Conservation (phyloP, 2,329 filamentous ascomycete species). For the Cladosporium sp. region DNA sequence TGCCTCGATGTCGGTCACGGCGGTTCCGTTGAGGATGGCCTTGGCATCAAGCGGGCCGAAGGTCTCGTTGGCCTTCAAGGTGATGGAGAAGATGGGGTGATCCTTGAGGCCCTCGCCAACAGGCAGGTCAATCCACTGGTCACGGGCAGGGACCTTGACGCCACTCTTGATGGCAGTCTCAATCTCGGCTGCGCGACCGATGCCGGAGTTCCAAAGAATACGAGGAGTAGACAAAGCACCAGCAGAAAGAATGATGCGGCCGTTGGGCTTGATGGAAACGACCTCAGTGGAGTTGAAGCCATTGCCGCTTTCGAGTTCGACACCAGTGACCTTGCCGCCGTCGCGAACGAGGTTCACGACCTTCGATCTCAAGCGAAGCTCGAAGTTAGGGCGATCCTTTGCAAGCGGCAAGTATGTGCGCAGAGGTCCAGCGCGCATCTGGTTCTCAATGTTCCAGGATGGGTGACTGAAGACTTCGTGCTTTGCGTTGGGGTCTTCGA, state of each 20-base stretch:
- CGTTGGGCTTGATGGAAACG: constrained; percentile 56
- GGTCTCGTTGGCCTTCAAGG: constrained; percentile 51
- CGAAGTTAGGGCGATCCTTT: constrained; percentile 58
- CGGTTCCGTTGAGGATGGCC: constrained; percentile 39
- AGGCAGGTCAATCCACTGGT: constrained; percentile 49
- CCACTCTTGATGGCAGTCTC: constrained; percentile 42
- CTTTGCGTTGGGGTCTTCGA: constrained; percentile 58
- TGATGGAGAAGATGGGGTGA: constrained; percentile 49
- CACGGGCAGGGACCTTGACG: constrained; percentile 38
- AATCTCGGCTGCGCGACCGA: constrained; percentile 54
- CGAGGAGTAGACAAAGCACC: constrained; percentile 66
- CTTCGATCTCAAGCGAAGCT: constrained; percentile 62
- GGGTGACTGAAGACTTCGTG: constrained; percentile 61
- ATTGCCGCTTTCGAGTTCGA: constrained; percentile 57
- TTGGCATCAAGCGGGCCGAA: constrained; percentile 44
- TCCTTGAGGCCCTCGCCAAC: constrained; percentile 56
- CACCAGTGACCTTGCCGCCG: constrained; percentile 59
- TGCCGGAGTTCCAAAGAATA: constrained; percentile 65
- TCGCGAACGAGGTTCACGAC: constrained; percentile 62
- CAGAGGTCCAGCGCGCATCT: constrained; percentile 65
- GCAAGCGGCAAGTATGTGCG: constrained; percentile 66
- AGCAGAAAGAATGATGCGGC: constrained; percentile 64
- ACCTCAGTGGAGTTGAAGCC: constrained; percentile 51
- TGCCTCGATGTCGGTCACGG: constrained; percentile 38
- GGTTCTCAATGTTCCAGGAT: constrained; percentile 63